Conservation (phyloP, 129 eudicot genomes). For the Erigeron canadensis region DNA sequence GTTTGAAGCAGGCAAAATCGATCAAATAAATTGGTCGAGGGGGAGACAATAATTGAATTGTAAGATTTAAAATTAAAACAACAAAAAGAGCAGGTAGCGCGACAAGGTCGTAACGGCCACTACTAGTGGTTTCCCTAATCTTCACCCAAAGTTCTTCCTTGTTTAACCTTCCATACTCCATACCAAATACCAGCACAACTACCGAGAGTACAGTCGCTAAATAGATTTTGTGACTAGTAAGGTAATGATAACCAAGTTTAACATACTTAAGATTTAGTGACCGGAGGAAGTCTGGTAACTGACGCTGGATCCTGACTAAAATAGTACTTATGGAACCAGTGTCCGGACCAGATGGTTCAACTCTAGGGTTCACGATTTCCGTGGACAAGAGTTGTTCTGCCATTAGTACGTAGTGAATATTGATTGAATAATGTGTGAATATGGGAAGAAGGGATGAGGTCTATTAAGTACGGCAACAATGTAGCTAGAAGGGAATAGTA, state of each 20-base stretch:
- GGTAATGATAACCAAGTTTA: slow-evolving; percentile 76
- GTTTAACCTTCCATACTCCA: slow-evolving; percentile 55
- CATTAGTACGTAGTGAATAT: slow-evolving; percentile 13
- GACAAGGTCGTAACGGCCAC: slow-evolving; percentile 50
- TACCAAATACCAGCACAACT: slow-evolving; percentile 53
- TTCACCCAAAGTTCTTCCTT: slow-evolving; percentile 57
- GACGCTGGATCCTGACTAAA: slow-evolving; percentile 58
- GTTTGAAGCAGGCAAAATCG: slow-evolving; percentile 82
- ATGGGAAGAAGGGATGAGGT: not conserved
- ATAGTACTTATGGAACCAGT: slow-evolving; percentile 53
- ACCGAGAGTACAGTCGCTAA: slow-evolving; percentile 58
- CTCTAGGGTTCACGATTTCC: slow-evolving; percentile 58
- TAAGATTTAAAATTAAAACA: slow-evolving; percentile 46
- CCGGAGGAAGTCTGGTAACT: slow-evolving; percentile 50
- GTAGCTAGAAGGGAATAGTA: no score
- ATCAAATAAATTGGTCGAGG: slow-evolving; percentile 70
- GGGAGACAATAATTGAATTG: slow-evolving; percentile 53
- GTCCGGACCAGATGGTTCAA: slow-evolving; percentile 49
- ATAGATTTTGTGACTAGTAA: slow-evolving; percentile 63
- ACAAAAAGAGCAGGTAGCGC: slow-evolving; percentile 46
- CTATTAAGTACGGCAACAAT: no score
- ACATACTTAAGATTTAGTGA: slow-evolving; percentile 86
- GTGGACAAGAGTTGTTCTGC: slow-evolving; percentile 63
- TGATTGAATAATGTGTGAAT: slow-evolving; percentile 8
- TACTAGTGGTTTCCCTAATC: slow-evolving; percentile 49